phyloP scores from a whole-genome alignment of 75 land plant genomes.

The Pseudotsuga menziesii region DNA sequence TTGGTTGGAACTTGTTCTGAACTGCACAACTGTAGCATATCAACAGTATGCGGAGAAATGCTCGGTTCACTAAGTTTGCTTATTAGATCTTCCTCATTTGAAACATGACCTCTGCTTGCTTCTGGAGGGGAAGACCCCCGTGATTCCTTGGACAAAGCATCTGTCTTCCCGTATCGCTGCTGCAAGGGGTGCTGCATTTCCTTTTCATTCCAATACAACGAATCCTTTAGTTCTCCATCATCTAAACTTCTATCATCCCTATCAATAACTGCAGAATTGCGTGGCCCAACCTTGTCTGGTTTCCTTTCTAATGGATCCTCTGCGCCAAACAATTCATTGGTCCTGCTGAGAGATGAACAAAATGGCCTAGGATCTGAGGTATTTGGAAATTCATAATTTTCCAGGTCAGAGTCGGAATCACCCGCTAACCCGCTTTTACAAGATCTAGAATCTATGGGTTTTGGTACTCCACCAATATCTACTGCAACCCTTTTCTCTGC shows the following conservation, averaged over 20 bases:
- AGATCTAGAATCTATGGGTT: slow-evolving; percentile 10
- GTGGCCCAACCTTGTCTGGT: neutral
- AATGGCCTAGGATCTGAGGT: slow-evolving; percentile 22
- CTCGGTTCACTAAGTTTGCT: neutral
- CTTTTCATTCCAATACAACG: slow-evolving; percentile 1
- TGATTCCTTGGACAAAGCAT: slow-evolving; percentile 5
- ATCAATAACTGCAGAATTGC: slow-evolving; percentile 10
- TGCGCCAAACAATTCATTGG: slow-evolving; percentile 4
- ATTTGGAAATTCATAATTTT: slow-evolving; percentile 15
- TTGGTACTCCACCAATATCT: slow-evolving; percentile 13
- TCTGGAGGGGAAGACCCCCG: slow-evolving; percentile 1
- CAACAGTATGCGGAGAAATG: slow-evolving; percentile 5
- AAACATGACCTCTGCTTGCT: neutral
- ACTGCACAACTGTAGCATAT: slow-evolving; percentile 19
- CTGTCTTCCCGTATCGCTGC: neutral
- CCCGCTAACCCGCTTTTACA: slow-evolving; percentile 21
- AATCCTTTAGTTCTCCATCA: slow-evolving; percentile 18
- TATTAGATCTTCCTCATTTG: neutral
- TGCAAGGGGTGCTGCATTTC: slow-evolving; percentile 9
- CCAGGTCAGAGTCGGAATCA: slow-evolving; percentile 17
- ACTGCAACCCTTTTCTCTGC: slow-evolving; percentile 12
- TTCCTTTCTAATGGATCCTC: neutral
- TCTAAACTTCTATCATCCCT: slow-evolving; percentile 19
- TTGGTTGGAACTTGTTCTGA: slow-evolving; percentile 52
- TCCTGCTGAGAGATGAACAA: slow-evolving; percentile 19